Percentiles rank a stretch among this genome's conserved stretches.
These are phyloP conservation scores for Acmispon strigosus DNA, from an alignment of 306 rosid species.

Conservation along the genomic window DNA sequence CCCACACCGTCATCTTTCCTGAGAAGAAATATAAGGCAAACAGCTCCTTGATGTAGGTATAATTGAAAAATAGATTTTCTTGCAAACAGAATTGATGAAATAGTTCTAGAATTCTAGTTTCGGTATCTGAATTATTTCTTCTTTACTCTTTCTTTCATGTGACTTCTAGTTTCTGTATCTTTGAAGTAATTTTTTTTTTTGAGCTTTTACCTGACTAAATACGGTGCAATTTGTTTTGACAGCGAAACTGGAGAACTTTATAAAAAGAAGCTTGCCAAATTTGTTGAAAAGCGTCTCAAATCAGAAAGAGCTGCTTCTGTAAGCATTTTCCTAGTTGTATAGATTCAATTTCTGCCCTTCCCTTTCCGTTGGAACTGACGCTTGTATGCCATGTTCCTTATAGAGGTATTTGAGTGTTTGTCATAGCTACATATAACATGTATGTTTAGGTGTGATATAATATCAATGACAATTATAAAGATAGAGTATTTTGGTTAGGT, in stretches of 20 bases:
- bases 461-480: neutral
- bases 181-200: no score
- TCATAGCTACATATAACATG: neutral
- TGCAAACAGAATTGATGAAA: neutral
- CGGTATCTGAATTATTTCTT: neutral
- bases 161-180: neutral
- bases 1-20: neutral
- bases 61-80: neutral
- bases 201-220: conserved; percentile 6
- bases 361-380: conserved; percentile 13
- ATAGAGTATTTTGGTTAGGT: no score
- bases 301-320: conserved; percentile 96
- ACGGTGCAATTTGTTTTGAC: conserved; percentile 27
- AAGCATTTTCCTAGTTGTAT: conserved; percentile 33
- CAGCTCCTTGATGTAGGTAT: conserved; percentile 1
- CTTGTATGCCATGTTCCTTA: conserved; percentile 9
- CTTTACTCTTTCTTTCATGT: neutral
- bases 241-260: conserved; percentile 81
- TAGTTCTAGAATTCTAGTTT: neutral
- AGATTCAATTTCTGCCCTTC: neutral
- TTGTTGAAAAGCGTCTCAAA: conserved; percentile 83
- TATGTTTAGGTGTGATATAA: neutral
- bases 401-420: neutral
- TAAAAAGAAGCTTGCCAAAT: conserved; percentile 85
- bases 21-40: neutral